These are phyloP conservation scores for Camelina hispida DNA, from an alignment of 345 rosid species.

Conservation along the genomic window DNA sequence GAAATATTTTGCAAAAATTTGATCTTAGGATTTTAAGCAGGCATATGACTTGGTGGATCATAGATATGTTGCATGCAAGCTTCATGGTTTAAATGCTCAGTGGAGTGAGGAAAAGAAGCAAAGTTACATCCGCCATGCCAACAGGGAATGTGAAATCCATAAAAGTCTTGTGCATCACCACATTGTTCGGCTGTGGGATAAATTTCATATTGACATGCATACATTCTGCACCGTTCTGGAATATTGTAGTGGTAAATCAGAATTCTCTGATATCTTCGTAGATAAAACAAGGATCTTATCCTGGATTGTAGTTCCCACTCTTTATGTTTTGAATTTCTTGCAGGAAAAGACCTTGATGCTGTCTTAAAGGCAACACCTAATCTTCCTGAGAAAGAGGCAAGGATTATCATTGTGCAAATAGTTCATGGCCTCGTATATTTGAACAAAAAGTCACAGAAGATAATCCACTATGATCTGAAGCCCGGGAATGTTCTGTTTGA, in stretches of 20 bases:
- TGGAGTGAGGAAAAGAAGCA: conserved; percentile 99
- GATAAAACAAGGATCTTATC: conserved; percentile 6
- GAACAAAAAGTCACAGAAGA: conserved; percentile 84
- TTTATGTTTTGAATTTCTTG: conserved; percentile 20
- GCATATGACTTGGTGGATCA: conserved; percentile 97
- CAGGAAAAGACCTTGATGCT: conserved; percentile 99
- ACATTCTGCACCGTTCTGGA: conserved; percentile 97
- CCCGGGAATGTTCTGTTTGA: conserved; percentile 99
- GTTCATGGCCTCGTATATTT: conserved; percentile 96
- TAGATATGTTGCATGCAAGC: conserved; percentile 97
- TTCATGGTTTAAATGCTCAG: conserved; percentile 96
- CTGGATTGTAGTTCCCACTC: conserved; percentile 25
- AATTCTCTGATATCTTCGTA: conserved; percentile 28
- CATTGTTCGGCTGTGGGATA: conserved; percentile 99
- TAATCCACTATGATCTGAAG: conserved; percentile 97
- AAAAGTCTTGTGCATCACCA: conserved; percentile 96
- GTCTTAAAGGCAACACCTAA: conserved; percentile 94
- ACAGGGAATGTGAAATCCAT: conserved; percentile 95
- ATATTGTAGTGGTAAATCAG: conserved; percentile 81
- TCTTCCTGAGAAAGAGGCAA: conserved; percentile 96
- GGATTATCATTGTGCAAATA: conserved; percentile 89
- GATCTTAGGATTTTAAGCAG: conserved; percentile 82
- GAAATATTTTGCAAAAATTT: conserved; percentile 58
- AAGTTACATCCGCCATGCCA: conserved; percentile 96
- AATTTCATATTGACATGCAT: conserved; percentile 93